phyloP scores from a whole-genome alignment of 2,329 filamentous ascomycete species.

The Phialophora tarda region DNA sequence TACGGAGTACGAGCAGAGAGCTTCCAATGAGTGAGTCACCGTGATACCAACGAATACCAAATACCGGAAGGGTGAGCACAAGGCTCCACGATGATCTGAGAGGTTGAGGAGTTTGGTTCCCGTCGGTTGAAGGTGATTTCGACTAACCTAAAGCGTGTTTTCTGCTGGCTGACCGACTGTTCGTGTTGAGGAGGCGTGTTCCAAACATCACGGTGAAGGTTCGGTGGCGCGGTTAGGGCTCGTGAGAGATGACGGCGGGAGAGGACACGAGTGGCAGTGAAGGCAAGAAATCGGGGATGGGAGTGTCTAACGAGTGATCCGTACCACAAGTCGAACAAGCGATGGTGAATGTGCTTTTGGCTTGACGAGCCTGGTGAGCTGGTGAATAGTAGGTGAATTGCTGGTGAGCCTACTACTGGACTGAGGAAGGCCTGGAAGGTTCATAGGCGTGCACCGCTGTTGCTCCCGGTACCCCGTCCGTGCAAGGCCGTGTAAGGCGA shows the following conservation, averaged over 20 bases:
- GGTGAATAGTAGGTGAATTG: neutral
- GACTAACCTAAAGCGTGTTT: slow-evolving; percentile 5
- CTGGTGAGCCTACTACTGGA: neutral
- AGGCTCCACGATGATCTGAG: slow-evolving; percentile 11
- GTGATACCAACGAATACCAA: neutral
- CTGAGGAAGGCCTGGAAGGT: neutral
- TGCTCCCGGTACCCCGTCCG: neutral
- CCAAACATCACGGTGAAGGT: neutral
- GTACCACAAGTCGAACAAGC: neutral
- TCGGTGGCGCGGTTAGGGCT: neutral
- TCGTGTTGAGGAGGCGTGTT: neutral
- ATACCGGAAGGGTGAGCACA: slow-evolving; percentile 2
- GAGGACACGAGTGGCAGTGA: too few relatives aligned
- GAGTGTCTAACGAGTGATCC: neutral
- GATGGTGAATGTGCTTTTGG: neutral
- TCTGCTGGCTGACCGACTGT: slow-evolving; percentile 6
- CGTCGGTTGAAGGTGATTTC: neutral
- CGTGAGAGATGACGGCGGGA: too few relatives aligned
- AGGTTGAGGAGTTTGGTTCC: neutral
- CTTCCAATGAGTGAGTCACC: neutral
- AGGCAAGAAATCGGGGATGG: too few relatives aligned
- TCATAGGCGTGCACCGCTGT: neutral
- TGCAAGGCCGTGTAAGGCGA: neutral
- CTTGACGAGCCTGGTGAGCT: neutral
- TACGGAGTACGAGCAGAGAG: neutral